Evolutionary conservation across 768 basidiomycete genomes (phyloP), one percentile per base, ranked within the genome.

Genomic region (Amanita brunnescens): DNA sequence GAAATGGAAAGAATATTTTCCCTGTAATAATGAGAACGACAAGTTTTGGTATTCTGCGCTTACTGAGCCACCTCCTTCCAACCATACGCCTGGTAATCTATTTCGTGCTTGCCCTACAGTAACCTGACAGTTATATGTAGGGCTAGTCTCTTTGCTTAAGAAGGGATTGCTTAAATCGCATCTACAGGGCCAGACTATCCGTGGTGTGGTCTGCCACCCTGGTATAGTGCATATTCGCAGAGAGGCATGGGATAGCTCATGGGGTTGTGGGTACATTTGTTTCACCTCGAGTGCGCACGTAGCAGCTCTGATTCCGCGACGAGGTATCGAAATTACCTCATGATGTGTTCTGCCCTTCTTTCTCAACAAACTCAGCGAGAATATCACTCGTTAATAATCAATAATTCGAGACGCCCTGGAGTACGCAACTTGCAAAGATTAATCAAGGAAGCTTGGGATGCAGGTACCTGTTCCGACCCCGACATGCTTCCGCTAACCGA

Each of bases 281-380:
- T 37, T 41, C 43, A 34, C 16, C 26, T 24, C 7, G 26, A 13
- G 13, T 26, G 34, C 26, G 58, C 42, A 33, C 38, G n/a, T 32
- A 21, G 6, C 44, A 40, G n/a, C 24, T 14, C 46, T 16, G 20
- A 30, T 47, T 30, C 40, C 49, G 14, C 20, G 7, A 45, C 6
- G 53, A 91, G 89, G 21, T 91, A 92, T 61, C 83, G 87, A 18
- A 91, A 90, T 62, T 91, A 85, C 58, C 57, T 88, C 56, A 91
- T 92, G 83, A 70, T 77, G 7, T 91, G 87, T 61, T 71, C 82
- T 2, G 75, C 79, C 5, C 74, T 92, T 18, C 81, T 87, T 76
- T 75, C 73, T 44, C 90, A 92, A 61, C 64, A 65, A 47, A 51
- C 64, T 10, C 85, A 87, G 60, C 76, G 78, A 1, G 50, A 74